Evolutionary conservation across 208 protist genomes (phyloP).

Genomic region (Trypanosoma brucei): DNA sequence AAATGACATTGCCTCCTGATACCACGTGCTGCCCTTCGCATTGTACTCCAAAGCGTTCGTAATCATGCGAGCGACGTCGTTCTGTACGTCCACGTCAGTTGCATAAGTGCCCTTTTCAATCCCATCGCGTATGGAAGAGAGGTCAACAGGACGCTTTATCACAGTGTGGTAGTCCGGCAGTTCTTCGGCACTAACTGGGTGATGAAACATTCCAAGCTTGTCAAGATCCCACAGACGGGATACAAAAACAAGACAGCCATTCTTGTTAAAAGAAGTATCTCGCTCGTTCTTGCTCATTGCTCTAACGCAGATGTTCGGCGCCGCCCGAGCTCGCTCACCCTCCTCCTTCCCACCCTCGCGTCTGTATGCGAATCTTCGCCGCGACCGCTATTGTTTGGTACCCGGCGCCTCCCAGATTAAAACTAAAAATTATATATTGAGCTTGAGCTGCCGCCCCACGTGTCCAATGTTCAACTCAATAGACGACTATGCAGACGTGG

Average conservation of each 20-base stretch:
- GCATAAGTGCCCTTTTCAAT: slow-evolving; percentile 61
- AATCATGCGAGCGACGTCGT: slow-evolving; percentile 82
- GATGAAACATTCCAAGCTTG: slow-evolving; percentile 82
- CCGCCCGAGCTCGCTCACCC: too few species aligned
- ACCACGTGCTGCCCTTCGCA: slow-evolving; percentile 53
- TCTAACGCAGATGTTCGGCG: not conserved
- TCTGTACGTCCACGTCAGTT: slow-evolving; percentile 63
- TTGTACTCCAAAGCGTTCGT: slow-evolving; percentile 87
- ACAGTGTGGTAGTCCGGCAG: slow-evolving; percentile 75
- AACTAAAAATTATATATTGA: too few species aligned
- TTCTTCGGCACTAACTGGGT: slow-evolving; percentile 73
- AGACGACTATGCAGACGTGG: too few species aligned
- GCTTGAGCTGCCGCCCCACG: too few species aligned
- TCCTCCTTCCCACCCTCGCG: too few species aligned
- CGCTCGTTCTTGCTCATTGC: slow-evolving; percentile 30
- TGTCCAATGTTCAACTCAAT: too few species aligned
- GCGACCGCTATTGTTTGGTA: too few species aligned
- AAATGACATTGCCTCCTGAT: slow-evolving; percentile 56
- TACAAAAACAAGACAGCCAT: slow-evolving; percentile 59
- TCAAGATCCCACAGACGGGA: slow-evolving; percentile 70
- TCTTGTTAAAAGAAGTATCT: slow-evolving; percentile 39
- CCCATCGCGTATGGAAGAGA: slow-evolving; percentile 67
- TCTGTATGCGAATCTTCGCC: too few species aligned
- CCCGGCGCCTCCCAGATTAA: too few species aligned
- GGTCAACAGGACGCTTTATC: slow-evolving; percentile 66